phyloP scores from a whole-genome alignment of 192 early-diverging fungal species.

The Rhizophagus prolifer region DNA sequence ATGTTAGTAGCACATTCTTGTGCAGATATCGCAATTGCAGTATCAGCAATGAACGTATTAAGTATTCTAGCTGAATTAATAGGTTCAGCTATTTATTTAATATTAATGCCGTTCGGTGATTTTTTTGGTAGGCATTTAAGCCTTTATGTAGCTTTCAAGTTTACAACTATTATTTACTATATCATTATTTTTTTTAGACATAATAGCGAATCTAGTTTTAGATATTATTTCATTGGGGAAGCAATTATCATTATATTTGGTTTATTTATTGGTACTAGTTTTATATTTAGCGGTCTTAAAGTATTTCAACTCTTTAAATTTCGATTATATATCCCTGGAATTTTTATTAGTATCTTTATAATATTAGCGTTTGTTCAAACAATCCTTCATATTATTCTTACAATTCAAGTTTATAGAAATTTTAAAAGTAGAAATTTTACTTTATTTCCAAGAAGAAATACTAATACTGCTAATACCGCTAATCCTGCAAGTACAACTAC shows the following conservation, averaged over 20 bases:
- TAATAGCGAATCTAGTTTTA: not conserved
- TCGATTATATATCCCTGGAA: not conserved
- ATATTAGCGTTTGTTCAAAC: not conserved
- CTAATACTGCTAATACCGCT: too few species aligned
- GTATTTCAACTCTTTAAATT: not conserved
- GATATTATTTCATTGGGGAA: slow-evolving; percentile 8
- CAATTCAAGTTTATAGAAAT: not conserved
- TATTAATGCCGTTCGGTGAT: not conserved
- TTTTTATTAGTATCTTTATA: not conserved
- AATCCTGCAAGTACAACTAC: too few species aligned
- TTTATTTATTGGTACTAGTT: not conserved
- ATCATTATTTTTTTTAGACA: not conserved
- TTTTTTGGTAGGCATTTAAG: slow-evolving; percentile 20
- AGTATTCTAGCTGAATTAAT: not conserved
- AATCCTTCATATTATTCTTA: not conserved
- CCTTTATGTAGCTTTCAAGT: slow-evolving; percentile 9
- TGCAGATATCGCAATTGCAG: not conserved
- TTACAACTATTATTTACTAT: too few species aligned
- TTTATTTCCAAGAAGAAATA: not conserved
- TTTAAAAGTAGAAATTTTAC: not conserved
- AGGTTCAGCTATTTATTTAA: not conserved
- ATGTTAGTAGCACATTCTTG: not conserved
- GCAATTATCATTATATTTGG: not conserved
- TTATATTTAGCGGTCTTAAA: not conserved
- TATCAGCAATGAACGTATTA: not conserved